Percentiles rank a stretch among this genome's conserved stretches.
phyloP scores from a whole-genome alignment of 345 rosid species.

The Litchi chinensis region DNA sequence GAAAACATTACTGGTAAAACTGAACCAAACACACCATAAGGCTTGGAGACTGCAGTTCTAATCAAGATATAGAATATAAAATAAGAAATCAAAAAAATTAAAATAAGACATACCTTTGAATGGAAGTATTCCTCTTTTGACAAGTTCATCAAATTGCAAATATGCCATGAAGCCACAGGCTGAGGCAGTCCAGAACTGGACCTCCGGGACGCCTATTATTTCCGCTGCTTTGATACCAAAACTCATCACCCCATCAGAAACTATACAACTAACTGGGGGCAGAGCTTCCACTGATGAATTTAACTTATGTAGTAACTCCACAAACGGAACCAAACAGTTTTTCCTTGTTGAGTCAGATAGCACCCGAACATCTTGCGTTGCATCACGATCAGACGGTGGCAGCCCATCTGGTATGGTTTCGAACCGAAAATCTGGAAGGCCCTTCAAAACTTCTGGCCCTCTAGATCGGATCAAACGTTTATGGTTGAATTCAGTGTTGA shows the following conservation, averaged over 20 bases:
- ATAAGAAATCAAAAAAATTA: background rate
- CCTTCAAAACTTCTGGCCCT: constrained; percentile 13
- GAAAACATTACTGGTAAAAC: too few species aligned
- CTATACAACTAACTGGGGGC: constrained; percentile 25
- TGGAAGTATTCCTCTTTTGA: constrained; percentile 31
- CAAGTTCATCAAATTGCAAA: constrained; percentile 21
- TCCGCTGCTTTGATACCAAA: constrained; percentile 32
- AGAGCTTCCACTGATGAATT: background rate
- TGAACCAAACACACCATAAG: too few species aligned
- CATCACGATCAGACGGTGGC: constrained; percentile 17
- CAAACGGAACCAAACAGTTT: constrained; percentile 27
- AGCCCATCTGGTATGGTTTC: constrained; percentile 26
- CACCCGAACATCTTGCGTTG: constrained; percentile 22
- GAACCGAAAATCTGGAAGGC: constrained; percentile 27
- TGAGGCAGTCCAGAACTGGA: constrained; percentile 34
- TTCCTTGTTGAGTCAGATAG: constrained; percentile 17
- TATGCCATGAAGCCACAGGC: constrained; percentile 31
- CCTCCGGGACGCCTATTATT: constrained; percentile 25
- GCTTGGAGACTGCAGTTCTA: too few species aligned
- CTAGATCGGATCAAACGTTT: constrained; percentile 20
- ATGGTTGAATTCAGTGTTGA: constrained; percentile 30
- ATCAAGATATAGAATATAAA: too few species aligned
- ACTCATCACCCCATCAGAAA: constrained; percentile 28
- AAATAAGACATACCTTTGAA: constrained; percentile 24
- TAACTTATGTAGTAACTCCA: constrained; percentile 11